phyloP scores from a whole-genome alignment of 192 early-diverging fungal genomes.

The Backusella luteola region DNA sequence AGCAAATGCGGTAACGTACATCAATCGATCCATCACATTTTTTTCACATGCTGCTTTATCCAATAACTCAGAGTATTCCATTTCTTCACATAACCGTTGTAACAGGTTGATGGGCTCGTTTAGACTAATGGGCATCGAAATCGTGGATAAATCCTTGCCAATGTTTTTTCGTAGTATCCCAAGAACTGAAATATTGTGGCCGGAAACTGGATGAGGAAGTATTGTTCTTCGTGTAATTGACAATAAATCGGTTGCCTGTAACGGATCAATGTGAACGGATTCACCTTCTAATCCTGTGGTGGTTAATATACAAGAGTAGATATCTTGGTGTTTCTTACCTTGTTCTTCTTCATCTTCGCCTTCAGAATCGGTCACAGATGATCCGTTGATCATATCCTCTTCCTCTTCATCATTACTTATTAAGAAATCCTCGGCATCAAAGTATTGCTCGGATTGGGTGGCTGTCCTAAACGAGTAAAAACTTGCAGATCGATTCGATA shows the following conservation, averaged over 20 bases:
- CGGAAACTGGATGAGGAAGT: conserved; percentile 75
- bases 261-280: neutral
- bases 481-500: neutral
- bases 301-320: neutral
- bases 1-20: conserved; percentile 82
- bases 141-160: conserved; percentile 92
- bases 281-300: neutral
- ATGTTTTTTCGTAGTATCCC: conserved; percentile 87
- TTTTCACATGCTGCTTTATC: conserved; percentile 63
- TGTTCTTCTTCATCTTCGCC: conserved; percentile 3
- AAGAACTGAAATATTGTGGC: conserved; percentile 75
- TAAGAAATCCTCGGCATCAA: conserved; percentile 65
- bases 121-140: conserved; percentile 92
- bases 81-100: conserved; percentile 88
- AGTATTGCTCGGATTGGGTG: conserved; percentile 54
- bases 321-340: neutral
- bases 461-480: neutral
- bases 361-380: conserved; percentile 14
- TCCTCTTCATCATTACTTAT: conserved; percentile 44
- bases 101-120: conserved; percentile 94
- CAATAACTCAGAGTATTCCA: conserved; percentile 83
- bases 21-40: conserved; percentile 70
- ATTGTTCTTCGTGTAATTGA: conserved; percentile 52
- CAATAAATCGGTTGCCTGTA: neutral
- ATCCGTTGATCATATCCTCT: neutral